Evolutionary conservation across 2,329 filamentous ascomycete species (phyloP).

Genomic region (Fusarium avenaceum): DNA sequence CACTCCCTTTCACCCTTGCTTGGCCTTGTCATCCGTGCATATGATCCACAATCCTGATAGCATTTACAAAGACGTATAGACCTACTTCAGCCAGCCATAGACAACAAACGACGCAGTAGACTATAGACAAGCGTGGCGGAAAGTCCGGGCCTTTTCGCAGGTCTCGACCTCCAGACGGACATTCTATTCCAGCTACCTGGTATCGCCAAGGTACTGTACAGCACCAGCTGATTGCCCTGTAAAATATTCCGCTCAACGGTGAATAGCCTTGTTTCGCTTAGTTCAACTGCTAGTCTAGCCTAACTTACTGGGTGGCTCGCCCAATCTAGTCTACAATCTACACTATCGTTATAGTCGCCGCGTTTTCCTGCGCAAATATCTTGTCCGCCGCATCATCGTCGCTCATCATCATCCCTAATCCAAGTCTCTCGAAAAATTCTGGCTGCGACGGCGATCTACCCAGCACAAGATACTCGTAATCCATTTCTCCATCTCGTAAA

Average conservation of each 20-base stretch:
- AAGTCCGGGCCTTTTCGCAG: not conserved
- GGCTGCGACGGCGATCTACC: conserved; percentile 23
- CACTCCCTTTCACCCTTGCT: conserved; percentile 7
- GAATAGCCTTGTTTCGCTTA: not conserved
- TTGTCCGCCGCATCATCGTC: not conserved
- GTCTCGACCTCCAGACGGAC: not conserved
- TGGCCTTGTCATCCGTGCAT: not conserved
- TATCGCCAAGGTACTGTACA: not conserved
- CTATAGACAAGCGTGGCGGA: not conserved
- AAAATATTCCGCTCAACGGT: not conserved
- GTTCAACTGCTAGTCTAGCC: not conserved
- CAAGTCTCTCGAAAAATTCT: conserved; percentile 31
- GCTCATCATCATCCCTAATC: conserved; percentile 13
- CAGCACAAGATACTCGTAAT: conserved; percentile 33
- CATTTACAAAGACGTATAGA: not conserved
- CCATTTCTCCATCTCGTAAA: not conserved
- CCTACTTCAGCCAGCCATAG: not conserved
- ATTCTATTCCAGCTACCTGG: conserved; percentile 5
- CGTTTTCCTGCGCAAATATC: conserved; percentile 10
- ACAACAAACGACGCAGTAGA: not conserved
- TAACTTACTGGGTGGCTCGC: not conserved
- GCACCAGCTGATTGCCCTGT: not conserved
- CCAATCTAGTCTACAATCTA: not conserved
- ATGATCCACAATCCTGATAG: conserved; percentile 19
- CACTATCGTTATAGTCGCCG: conserved; percentile 20